These are phyloP conservation scores for Bruguiera parviflora DNA, from an alignment of 345 rosid species.

Conservation along the genomic window DNA sequence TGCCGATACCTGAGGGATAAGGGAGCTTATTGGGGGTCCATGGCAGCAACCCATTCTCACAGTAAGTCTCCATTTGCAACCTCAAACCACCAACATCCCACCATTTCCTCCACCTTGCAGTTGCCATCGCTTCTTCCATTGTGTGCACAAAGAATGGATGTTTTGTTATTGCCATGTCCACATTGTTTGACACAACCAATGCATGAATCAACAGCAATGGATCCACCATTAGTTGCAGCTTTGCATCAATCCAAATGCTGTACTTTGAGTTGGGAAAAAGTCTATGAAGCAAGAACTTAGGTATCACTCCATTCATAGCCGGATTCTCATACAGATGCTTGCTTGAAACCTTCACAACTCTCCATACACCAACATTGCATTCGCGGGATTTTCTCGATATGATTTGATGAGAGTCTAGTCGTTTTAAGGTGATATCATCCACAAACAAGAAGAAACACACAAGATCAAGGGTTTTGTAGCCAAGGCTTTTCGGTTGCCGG, in stretches of 20 bases:
- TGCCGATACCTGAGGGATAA: slow-evolving; percentile 60
- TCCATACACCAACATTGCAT: slow-evolving; percentile 62
- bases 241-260: slow-evolving; percentile 89
- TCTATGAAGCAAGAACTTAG: slow-evolving; percentile 75
- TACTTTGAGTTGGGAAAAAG: slow-evolving; percentile 76
- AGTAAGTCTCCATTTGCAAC: slow-evolving; percentile 83
- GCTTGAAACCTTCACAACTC: slow-evolving; percentile 44
- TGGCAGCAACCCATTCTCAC: slow-evolving; percentile 76
- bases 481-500: slow-evolving; percentile 78
- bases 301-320: slow-evolving; percentile 89
- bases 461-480: slow-evolving; percentile 50
- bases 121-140: slow-evolving; percentile 95
- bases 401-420: slow-evolving; percentile 44
- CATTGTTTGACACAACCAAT: slow-evolving; percentile 43
- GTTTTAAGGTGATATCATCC: slow-evolving; percentile 54
- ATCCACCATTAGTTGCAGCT: slow-evolving; percentile 77
- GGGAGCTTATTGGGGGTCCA: slow-evolving; percentile 73
- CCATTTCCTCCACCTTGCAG: slow-evolving; percentile 97
- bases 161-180: slow-evolving; percentile 72
- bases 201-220: slow-evolving; percentile 74
- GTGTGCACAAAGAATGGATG: slow-evolving; percentile 72
- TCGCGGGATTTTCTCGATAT: slow-evolving; percentile 24
- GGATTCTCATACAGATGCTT: slow-evolving; percentile 53
- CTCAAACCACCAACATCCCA: slow-evolving; percentile 50
- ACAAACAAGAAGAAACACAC: slow-evolving; percentile 91